These are phyloP conservation scores for Pleurotus cornucopiae DNA, from an alignment of 768 basidiomycete genomes.

Conservation along the genomic window DNA sequence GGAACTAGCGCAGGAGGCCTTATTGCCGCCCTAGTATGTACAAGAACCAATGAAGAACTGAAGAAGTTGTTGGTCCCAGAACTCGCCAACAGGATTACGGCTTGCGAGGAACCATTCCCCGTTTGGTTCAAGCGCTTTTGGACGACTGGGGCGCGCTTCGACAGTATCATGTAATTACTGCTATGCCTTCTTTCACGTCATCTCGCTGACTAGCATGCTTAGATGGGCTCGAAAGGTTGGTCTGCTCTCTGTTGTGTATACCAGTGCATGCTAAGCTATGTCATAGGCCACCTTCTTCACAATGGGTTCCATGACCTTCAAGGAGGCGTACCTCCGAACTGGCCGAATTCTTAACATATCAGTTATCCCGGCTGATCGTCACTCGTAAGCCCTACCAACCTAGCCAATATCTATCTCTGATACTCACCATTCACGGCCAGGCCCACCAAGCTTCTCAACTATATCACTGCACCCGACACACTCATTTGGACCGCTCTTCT, in stretches of 20 bases:
- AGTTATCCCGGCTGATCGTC: conserved; percentile 84
- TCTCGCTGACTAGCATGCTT: conserved; percentile 13
- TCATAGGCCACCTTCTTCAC: conserved; percentile 83
- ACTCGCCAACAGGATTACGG: conserved; percentile 78
- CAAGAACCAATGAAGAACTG: conserved; percentile 85
- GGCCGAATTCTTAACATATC: conserved; percentile 93
- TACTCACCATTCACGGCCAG: conserved; percentile 27
- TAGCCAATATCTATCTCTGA: too few relatives aligned
- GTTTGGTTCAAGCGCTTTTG: conserved; percentile 72
- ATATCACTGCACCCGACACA: conserved; percentile 92
- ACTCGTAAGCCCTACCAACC: conserved; percentile 50
- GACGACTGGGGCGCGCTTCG: conserved; percentile 93
- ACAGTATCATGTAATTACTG: conserved; percentile 53
- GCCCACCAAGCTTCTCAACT: conserved; percentile 94
- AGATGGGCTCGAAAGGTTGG: conserved; percentile 87
- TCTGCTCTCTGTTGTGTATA: background rate
- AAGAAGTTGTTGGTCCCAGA: conserved; percentile 72
- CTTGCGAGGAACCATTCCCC: conserved; percentile 71
- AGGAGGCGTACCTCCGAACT: conserved; percentile 89
- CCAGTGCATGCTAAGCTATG: background rate
- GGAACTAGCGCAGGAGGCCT: conserved; percentile 94
- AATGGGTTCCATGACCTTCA: conserved; percentile 90
- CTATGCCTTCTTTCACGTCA: background rate
- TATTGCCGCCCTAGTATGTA: conserved; percentile 72
- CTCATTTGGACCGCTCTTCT: conserved; percentile 78